Conservation (phyloP, 2,329 filamentous ascomycete species). For the Colletotrichum somersetense region DNA sequence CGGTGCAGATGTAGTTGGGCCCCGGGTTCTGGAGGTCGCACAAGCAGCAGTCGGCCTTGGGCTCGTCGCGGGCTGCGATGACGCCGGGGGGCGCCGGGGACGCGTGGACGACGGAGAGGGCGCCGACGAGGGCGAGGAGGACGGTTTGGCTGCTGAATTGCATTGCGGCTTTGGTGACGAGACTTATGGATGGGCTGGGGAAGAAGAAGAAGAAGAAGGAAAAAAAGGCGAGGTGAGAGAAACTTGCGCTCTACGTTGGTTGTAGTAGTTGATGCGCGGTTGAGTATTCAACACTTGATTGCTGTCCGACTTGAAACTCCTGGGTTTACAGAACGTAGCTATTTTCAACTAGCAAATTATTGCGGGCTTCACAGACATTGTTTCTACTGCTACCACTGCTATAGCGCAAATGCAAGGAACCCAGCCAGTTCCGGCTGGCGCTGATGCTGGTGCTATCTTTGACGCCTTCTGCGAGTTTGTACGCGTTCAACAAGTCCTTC, state of each 20-base stretch:
- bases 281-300: neutral
- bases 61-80: conserved; percentile 17
- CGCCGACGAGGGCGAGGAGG: conserved; percentile 42
- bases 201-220: too few species aligned
- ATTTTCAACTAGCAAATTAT: neutral
- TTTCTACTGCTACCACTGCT: neutral
- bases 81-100: conserved; percentile 42
- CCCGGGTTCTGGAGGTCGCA: conserved; percentile 40
- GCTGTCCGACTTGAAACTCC: neutral
- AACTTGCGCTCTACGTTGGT: neutral
- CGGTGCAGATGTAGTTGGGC: conserved; percentile 40
- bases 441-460: conserved; percentile 43
- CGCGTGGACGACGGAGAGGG: conserved; percentile 42
- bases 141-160: conserved; percentile 39
- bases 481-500: conserved; percentile 47
- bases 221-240: too few species aligned
- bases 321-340: too few species aligned
- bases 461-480: conserved; percentile 50
- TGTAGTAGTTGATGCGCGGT: conserved; percentile 2
- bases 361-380: neutral
- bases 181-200: too few species aligned
- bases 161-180: conserved; percentile 27
- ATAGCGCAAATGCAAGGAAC: neutral
- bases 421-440: neutral
- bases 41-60: conserved; percentile 45